These are phyloP conservation scores for Botryotinia globosa DNA, from an alignment of 2,329 filamentous ascomycete genomes.

Conservation along the genomic window DNA sequence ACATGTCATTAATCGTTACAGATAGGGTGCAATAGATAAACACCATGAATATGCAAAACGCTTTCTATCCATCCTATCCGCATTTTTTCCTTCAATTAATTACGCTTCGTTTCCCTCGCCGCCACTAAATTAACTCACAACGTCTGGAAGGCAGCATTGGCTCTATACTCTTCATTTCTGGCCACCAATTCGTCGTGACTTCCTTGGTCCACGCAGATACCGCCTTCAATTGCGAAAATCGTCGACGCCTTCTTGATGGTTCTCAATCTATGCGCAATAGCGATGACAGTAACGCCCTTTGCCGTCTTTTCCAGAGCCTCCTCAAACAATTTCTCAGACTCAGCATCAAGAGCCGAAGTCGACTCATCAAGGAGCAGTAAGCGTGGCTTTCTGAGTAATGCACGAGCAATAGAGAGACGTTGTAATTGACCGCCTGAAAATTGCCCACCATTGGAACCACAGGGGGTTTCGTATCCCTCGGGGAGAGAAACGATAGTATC, in stretches of 20 bases:
- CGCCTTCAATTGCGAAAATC: constrained; percentile 56
- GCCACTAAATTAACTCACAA: not conserved
- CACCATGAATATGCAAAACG: too few species aligned
- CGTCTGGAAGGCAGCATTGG: constrained; percentile 41
- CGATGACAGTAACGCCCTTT: constrained; percentile 53
- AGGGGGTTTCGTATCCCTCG: constrained; percentile 62
- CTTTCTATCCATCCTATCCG: not conserved
- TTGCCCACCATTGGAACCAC: constrained; percentile 67
- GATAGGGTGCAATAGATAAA: not conserved
- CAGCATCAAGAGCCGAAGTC: constrained; percentile 72
- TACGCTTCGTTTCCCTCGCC: not conserved
- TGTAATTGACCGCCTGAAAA: constrained; percentile 79
- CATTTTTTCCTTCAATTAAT: not conserved
- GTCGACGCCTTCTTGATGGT: constrained; percentile 57
- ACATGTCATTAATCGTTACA: not conserved
- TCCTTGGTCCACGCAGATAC: constrained; percentile 51
- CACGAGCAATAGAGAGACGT: constrained; percentile 72
- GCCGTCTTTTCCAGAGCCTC: constrained; percentile 60
- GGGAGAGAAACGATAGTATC: constrained; percentile 62
- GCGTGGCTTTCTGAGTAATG: constrained; percentile 67
- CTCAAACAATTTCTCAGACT: constrained; percentile 64
- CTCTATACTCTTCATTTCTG: constrained; percentile 48
- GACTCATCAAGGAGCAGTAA: constrained; percentile 78
- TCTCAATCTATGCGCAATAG: constrained; percentile 56
- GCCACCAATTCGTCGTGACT: constrained; percentile 54